Conservation (phyloP, 2,329 filamentous ascomycete species). For the Zasmidium cellare region DNA sequence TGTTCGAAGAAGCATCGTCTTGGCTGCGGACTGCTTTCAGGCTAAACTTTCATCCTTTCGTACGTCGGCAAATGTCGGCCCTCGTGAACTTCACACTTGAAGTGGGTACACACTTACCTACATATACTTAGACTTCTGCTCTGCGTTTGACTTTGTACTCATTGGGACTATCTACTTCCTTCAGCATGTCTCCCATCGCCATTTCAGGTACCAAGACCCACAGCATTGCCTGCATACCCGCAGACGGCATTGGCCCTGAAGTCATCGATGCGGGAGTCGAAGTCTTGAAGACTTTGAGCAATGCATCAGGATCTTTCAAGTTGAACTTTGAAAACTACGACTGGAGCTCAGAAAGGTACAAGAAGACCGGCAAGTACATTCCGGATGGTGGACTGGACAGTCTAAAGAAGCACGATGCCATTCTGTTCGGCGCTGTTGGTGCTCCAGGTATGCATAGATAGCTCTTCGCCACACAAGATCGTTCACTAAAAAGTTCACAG, state of each 20-base stretch:
- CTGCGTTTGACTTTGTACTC: not conserved
- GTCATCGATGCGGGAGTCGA: constrained; percentile 64
- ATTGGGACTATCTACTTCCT: not conserved
- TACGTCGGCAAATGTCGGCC: not conserved
- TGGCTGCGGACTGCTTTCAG: not conserved
- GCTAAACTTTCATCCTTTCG: not conserved
- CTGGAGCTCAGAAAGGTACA: constrained; percentile 68
- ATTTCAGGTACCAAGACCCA: constrained; percentile 39
- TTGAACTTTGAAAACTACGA: constrained; percentile 64
- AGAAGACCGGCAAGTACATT: constrained; percentile 65
- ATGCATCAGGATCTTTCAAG: constrained; percentile 54
- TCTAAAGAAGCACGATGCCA: constrained; percentile 62
- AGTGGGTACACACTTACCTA: not conserved
- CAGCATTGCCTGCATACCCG: constrained; percentile 65
- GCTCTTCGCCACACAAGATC: not conserved
- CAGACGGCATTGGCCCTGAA: constrained; percentile 69
- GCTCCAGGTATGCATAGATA: constrained; percentile 38
- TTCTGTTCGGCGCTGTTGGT: constrained; percentile 68
- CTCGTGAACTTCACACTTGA: not conserved
- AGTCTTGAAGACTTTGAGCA: constrained; percentile 58
- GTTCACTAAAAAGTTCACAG: constrained; percentile 17
- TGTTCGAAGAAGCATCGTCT: not conserved
- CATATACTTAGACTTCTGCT: not conserved
- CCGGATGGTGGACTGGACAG: constrained; percentile 60
- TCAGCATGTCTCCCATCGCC: constrained; percentile 27